These are phyloP conservation scores for Smittium culicis DNA, from an alignment of 371 early-diverging fungal species.

Conservation along the genomic window DNA sequence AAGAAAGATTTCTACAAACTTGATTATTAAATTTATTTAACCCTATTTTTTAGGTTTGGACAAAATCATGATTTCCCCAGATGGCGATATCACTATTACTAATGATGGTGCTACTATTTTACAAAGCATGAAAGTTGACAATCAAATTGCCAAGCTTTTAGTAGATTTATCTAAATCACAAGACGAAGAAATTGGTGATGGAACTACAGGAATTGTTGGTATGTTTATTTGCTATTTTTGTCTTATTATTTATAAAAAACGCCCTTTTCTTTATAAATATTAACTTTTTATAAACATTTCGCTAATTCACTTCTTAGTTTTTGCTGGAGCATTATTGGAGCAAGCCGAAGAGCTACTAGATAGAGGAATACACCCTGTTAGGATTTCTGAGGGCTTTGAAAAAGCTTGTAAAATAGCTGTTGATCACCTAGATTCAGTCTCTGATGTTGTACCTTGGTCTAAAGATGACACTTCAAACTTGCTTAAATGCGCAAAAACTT, in stretches of 20 bases:
- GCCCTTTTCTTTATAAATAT: background rate
- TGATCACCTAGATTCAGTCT: slow-evolving; percentile 76
- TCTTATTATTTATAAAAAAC: too few relatives aligned
- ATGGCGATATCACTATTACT: slow-evolving; percentile 98
- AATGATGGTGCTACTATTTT: slow-evolving; percentile 99
- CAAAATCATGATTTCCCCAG: slow-evolving; percentile 97
- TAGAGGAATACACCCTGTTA: slow-evolving; percentile 98
- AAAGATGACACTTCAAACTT: slow-evolving; percentile 71
- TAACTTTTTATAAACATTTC: background rate
- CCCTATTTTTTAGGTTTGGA: slow-evolving; percentile 83
- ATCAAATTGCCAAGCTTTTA: slow-evolving; percentile 96
- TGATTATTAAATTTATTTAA: too few relatives aligned
- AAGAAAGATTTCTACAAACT: too few relatives aligned
- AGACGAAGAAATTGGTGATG: slow-evolving; percentile 99
- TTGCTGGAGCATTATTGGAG: slow-evolving; percentile 96
- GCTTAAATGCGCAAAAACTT: slow-evolving; percentile 94
- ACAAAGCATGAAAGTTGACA: slow-evolving; percentile 96
- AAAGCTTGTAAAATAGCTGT: slow-evolving; percentile 89
- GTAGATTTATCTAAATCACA: slow-evolving; percentile 97
- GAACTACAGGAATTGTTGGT: slow-evolving; percentile 97
- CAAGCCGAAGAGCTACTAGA: slow-evolving; percentile 92
- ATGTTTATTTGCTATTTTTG: too few relatives aligned
- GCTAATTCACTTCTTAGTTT: slow-evolving; percentile 39
- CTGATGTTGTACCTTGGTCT: slow-evolving; percentile 78
- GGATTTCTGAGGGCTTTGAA: slow-evolving; percentile 98